These are phyloP conservation scores for Ceratocystis cubensis DNA, from an alignment of 2,329 filamentous ascomycete species.

Conservation along the genomic window DNA sequence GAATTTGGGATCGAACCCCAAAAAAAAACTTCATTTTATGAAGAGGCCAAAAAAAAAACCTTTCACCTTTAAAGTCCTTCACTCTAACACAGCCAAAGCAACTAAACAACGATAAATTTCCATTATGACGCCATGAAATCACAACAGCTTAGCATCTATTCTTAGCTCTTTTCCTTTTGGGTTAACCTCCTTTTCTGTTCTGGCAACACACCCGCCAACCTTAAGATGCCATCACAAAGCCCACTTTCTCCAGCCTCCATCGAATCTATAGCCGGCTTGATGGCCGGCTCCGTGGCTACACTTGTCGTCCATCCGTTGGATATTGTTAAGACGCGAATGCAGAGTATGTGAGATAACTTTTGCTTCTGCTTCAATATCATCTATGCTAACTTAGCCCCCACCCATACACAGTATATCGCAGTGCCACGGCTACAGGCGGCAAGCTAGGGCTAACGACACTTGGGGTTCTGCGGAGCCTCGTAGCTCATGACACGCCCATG, in stretches of 20 bases:
- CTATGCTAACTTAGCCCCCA: neutral
- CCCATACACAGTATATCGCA: constrained; percentile 10
- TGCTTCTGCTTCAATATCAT: neutral
- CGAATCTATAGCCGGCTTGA: constrained; percentile 81
- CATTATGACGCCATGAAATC: constrained; percentile 13
- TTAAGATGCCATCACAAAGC: neutral
- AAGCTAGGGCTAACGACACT: constrained; percentile 36
- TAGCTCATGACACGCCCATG: constrained; percentile 42
- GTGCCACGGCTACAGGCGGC: neutral
- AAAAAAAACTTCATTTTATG: neutral
- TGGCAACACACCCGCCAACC: neutral
- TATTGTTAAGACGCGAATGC: constrained; percentile 90
- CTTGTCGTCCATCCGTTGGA: constrained; percentile 85
- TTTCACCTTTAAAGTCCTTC: neutral
- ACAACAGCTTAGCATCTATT: neutral
- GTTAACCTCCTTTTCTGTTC: neutral
- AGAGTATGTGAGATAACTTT: constrained; percentile 45
- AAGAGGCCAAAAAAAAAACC: neutral
- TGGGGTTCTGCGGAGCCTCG: constrained; percentile 40
- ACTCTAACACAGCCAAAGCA: neutral
- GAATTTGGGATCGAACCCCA: neutral
- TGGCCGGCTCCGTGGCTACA: constrained; percentile 75
- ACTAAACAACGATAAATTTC: neutral
- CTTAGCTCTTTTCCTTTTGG: neutral
- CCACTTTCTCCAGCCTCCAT: constrained; percentile 49